Conservation (phyloP, 148 eudicot species). For the Drosera capensis region DNA sequence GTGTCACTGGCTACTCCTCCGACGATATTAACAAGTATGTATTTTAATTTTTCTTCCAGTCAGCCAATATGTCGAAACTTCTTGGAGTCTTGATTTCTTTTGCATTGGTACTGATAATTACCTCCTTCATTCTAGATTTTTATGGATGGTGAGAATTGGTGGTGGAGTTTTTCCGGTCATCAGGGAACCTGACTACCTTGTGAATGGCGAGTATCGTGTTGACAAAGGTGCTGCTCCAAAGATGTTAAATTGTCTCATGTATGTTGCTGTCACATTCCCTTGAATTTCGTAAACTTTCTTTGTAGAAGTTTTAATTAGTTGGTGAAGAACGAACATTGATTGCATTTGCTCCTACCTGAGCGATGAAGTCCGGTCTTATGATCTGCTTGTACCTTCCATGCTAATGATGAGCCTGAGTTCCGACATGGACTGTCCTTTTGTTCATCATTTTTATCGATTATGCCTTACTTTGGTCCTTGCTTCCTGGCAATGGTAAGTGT, state of each 20-base stretch:
- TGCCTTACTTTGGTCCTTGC: no score
- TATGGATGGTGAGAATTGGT: constrained; percentile 99
- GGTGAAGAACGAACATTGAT: no score
- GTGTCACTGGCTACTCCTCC: constrained; percentile 96
- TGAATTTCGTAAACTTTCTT: neutral
- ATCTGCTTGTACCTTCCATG: no score
- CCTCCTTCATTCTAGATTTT: constrained; percentile 33
- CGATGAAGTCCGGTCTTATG: no score
- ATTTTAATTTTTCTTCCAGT: neutral
- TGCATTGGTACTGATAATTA: neutral
- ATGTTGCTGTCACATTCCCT: constrained; percentile 20
- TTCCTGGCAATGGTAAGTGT: no score
- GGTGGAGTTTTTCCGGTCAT: constrained; percentile 97
- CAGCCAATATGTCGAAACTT: neutral
- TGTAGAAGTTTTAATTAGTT: no score
- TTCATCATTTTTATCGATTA: no score
- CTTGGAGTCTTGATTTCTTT: neutral
- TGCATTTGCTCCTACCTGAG: no score
- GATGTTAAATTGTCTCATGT: constrained; percentile 98
- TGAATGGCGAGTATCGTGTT: constrained; percentile 94
- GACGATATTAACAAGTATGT: constrained; percentile 98
- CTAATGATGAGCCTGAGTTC: no score
- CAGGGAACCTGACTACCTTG: constrained; percentile 97
- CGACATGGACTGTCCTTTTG: no score
- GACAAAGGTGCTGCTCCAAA: constrained; percentile 98